These are phyloP conservation scores for Tricholomella constricta DNA, from an alignment of 768 basidiomycete genomes.

Conservation along the genomic window DNA sequence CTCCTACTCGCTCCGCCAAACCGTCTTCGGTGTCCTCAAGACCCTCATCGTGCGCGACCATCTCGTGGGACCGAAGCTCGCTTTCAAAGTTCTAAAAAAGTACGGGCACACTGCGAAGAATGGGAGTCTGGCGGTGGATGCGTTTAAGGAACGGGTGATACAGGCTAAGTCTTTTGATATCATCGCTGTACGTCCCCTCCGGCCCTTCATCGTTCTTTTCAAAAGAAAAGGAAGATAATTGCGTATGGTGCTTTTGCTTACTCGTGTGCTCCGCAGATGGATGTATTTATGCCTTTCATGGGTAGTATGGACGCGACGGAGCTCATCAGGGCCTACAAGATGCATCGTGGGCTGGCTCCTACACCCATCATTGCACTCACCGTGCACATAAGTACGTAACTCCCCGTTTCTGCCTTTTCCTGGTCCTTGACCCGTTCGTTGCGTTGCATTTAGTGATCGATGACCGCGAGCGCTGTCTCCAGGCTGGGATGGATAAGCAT, in stretches of 20 bases:
- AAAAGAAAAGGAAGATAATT: too few species aligned
- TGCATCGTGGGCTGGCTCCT: constrained; percentile 56
- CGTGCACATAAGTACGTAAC: constrained; percentile 89
- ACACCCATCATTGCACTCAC: constrained; percentile 97
- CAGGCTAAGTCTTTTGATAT: constrained; percentile 84
- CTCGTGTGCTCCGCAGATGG: constrained; percentile 66
- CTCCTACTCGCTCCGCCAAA: constrained; percentile 96
- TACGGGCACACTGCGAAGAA: constrained; percentile 97
- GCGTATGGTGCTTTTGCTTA: too few species aligned
- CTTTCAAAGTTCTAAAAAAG: constrained; percentile 94
- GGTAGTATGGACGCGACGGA: constrained; percentile 98
- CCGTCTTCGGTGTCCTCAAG: constrained; percentile 96
- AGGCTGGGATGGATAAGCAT: constrained; percentile 70
- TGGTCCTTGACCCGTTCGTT: constrained; percentile 5
- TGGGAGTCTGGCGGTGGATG: constrained; percentile 90
- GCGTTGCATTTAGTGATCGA: constrained; percentile 98
- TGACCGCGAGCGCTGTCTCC: constrained; percentile 49
- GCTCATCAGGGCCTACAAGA: constrained; percentile 84
- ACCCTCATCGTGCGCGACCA: constrained; percentile 98
- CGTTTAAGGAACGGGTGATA: constrained; percentile 77
- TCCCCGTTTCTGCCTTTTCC: not conserved
- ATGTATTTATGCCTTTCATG: constrained; percentile 98
- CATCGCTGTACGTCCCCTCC: constrained; percentile 85
- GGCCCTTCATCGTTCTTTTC: too few species aligned
- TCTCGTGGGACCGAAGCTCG: constrained; percentile 92